These are phyloP conservation scores for Stephania cephalantha DNA, from an alignment of 164 flowering plant genomes.

Conservation along the genomic window DNA sequence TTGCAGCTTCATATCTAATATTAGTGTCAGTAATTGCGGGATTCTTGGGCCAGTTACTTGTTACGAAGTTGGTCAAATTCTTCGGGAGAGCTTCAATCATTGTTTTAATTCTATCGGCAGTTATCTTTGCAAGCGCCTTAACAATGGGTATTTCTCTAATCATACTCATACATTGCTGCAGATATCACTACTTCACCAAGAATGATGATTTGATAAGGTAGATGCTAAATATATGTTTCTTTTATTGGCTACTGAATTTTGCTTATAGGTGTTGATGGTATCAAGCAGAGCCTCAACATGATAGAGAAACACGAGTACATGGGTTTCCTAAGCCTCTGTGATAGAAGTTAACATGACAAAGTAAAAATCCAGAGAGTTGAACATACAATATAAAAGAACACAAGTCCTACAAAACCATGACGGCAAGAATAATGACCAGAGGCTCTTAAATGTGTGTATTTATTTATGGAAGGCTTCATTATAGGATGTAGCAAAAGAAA, in stretches of 20 bases:
- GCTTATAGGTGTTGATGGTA: not conserved
- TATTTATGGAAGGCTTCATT: not conserved
- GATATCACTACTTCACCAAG: not conserved
- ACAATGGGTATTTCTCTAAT: constrained; percentile 60
- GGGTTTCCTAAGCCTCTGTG: not conserved
- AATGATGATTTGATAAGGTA: too few relatives aligned
- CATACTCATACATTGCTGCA: not conserved
- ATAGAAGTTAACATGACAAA: not conserved
- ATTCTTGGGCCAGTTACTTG: constrained; percentile 52
- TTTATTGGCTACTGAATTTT: not conserved
- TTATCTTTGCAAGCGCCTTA: constrained; percentile 86
- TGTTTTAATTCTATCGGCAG: constrained; percentile 75
- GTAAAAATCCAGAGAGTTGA: not conserved
- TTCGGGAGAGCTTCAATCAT: constrained; percentile 75
- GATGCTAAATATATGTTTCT: not conserved
- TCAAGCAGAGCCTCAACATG: not conserved
- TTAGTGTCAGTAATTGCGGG: constrained; percentile 71
- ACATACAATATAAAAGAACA: not conserved
- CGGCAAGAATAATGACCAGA: too few relatives aligned
- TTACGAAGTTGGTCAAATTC: constrained; percentile 55
- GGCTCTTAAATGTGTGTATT: too few relatives aligned
- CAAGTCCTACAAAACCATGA: too few relatives aligned
- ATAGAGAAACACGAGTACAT: not conserved
- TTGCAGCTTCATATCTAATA: constrained; percentile 69
- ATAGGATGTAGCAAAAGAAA: not conserved